These are phyloP conservation scores for Aspergillus sp. DNA, from an alignment of 2,329 filamentous ascomycete genomes.

Conservation along the genomic window DNA sequence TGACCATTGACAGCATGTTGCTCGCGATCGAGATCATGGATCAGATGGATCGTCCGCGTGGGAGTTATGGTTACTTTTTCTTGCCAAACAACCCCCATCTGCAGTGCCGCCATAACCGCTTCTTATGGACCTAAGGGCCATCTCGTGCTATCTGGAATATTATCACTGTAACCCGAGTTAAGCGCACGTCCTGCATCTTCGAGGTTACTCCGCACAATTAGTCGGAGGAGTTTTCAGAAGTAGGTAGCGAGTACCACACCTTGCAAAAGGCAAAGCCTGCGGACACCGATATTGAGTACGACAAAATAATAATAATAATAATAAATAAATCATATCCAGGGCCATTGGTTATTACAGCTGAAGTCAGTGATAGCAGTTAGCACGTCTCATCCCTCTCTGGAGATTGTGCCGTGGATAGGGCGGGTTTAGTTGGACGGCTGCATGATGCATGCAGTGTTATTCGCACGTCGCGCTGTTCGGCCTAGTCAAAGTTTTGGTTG, in stretches of 20 bases:
- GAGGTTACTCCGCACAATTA: not conserved
- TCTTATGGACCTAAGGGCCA: not conserved
- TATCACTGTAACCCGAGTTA: not conserved
- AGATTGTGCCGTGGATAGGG: too few species aligned
- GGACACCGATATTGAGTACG: not conserved
- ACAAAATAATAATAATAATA: not conserved
- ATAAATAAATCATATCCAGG: not conserved
- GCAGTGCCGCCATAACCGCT: constrained; percentile 17
- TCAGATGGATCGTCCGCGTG: constrained; percentile 6
- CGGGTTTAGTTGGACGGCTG: not conserved
- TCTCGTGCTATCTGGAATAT: not conserved
- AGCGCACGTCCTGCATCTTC: not conserved
- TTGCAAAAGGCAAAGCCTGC: not conserved
- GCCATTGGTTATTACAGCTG: not conserved
- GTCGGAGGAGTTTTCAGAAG: not conserved
- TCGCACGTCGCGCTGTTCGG: constrained; percentile 1
- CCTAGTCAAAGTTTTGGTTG: not conserved
- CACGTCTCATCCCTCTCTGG: too few species aligned
- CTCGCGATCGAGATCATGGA: not conserved
- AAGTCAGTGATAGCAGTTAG: too few species aligned
- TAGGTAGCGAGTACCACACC: not conserved
- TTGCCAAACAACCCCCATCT: not conserved
- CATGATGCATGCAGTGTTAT: constrained; percentile 12
- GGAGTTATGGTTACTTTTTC: constrained; percentile 5
- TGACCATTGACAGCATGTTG: not conserved